phyloP scores from a whole-genome alignment of 225 moss, liverwort and hornwort species.

The Takakia lepidozioides region DNA sequence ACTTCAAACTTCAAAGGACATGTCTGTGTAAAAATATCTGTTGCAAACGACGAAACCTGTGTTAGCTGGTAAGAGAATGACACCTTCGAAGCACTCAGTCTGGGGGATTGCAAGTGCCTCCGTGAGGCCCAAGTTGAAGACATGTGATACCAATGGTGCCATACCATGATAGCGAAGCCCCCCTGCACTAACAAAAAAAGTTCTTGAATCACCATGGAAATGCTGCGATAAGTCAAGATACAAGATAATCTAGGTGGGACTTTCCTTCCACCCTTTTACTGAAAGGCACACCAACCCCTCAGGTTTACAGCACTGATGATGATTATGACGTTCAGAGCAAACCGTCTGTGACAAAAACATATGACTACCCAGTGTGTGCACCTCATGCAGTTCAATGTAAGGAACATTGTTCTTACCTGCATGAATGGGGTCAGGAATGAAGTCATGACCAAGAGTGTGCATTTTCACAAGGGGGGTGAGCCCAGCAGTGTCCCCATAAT shows the following conservation, averaged over 20 bases:
- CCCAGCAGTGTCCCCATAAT: slow-evolving; percentile 34
- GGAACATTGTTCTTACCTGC: slow-evolving; percentile 15
- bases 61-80: neutral
- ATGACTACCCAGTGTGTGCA: too few species aligned
- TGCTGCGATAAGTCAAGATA: neutral
- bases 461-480: slow-evolving; percentile 48
- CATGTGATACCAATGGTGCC: slow-evolving; percentile 44
- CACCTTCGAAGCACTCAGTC: slow-evolving; percentile 43
- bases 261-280: too few species aligned
- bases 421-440: slow-evolving; percentile 45
- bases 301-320: too few species aligned
- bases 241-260: neutral
- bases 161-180: slow-evolving; percentile 50
- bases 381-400: too few species aligned
- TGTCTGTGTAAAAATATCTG: neutral
- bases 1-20: slow-evolving; percentile 1
- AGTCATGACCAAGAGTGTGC: slow-evolving; percentile 50
- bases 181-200: slow-evolving; percentile 14
- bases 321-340: too few species aligned
- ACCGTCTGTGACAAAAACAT: too few species aligned
- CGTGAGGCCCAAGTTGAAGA: slow-evolving; percentile 41
- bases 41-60: neutral
- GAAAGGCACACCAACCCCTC: too few species aligned
- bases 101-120: slow-evolving; percentile 46
- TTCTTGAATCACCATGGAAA: neutral